phyloP scores from a whole-genome alignment of 2,329 filamentous ascomycete species.

The Sclerotiophoma versabilis region DNA sequence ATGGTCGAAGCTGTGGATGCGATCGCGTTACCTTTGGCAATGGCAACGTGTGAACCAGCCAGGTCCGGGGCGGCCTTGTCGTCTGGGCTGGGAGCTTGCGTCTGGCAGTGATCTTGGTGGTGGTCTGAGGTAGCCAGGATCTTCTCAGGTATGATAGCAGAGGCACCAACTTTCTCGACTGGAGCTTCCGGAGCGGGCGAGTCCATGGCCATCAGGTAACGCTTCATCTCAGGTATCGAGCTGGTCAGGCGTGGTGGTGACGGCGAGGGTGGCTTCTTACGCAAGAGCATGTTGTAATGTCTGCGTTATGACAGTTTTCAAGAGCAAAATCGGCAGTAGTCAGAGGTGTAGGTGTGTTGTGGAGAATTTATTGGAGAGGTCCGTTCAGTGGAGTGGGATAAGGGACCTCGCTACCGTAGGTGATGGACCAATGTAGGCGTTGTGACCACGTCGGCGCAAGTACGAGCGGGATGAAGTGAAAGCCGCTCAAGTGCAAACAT shows the following conservation, averaged over 20 bases:
- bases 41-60: neutral
- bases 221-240: constrained; percentile 1
- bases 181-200: neutral
- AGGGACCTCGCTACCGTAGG: constrained; percentile 8
- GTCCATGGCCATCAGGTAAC: neutral
- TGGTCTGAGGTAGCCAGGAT: neutral
- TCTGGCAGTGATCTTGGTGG: neutral
- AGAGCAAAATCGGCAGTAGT: neutral
- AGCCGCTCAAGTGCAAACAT: neutral
- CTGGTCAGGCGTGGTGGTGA: neutral
- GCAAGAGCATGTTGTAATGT: constrained; percentile 2
- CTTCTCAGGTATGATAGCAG: neutral
- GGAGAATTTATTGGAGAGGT: neutral
- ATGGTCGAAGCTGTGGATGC: neutral
- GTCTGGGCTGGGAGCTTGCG: neutral
- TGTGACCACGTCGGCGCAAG: neutral
- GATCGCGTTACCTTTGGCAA: neutral
- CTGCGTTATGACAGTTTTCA: neutral
- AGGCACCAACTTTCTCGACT: neutral
- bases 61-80: neutral
- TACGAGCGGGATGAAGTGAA: constrained; percentile 7
- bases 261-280: neutral
- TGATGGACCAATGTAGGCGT: neutral
- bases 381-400: neutral
- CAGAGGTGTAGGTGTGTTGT: neutral